Percentiles rank a stretch among this genome's conserved stretches.
phyloP scores from a whole-genome alignment of 1,139 yeast genomes.

The Debaryomyces sp. region DNA sequence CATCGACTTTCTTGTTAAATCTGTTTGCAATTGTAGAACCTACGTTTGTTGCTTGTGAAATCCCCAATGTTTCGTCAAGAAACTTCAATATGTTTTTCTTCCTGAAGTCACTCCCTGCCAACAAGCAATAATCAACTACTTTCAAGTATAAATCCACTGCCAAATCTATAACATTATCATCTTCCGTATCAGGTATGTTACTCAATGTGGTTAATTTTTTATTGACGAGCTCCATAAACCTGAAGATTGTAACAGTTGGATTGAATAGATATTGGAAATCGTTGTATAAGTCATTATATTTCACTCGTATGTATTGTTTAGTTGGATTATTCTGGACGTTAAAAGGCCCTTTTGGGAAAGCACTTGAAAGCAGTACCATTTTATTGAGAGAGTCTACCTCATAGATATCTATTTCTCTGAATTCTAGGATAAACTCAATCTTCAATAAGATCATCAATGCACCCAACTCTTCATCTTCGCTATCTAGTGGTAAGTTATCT shows the following conservation, averaged over 20 bases:
- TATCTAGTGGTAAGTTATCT: background rate
- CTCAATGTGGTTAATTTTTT: constrained; percentile 37
- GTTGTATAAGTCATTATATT: constrained; percentile 28
- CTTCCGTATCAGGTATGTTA: constrained; percentile 15
- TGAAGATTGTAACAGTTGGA: constrained; percentile 16
- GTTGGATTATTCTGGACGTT: constrained; percentile 1
- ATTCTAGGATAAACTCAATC: constrained; percentile 3
- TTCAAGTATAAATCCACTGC: constrained; percentile 8
- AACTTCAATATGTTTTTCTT: constrained; percentile 30
- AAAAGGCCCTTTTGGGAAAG: background rate
- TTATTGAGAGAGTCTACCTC: background rate
- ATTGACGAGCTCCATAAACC: constrained; percentile 39
- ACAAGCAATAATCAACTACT: constrained; percentile 9
- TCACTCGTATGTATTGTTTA: constrained; percentile 11
- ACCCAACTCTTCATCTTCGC: constrained; percentile 3
- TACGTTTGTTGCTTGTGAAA: constrained; percentile 7
- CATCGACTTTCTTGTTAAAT: constrained; percentile 1
- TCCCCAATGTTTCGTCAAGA: constrained; percentile 18
- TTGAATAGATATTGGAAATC: constrained; percentile 36
- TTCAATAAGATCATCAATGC: constrained; percentile 3
- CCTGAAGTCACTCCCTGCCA: constrained; percentile 30
- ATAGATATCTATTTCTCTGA: background rate
- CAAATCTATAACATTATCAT: constrained; percentile 8
- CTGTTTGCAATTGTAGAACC: background rate
- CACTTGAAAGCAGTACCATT: constrained; percentile 1